phyloP scores from a whole-genome alignment of 106 monocot species.

The Allium sativum region DNA sequence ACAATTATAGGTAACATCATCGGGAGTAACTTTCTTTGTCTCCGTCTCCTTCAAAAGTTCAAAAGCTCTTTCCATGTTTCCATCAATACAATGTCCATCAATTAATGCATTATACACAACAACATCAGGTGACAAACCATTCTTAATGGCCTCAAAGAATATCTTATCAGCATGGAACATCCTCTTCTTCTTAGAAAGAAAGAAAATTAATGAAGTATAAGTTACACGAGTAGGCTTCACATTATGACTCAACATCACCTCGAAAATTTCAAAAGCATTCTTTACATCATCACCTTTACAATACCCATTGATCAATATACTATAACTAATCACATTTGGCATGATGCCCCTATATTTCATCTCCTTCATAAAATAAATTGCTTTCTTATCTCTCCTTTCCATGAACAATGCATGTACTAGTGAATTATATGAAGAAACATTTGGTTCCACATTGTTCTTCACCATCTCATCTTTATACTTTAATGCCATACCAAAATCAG shows the following conservation, averaged over 20 bases:
- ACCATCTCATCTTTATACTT: constrained; percentile 50
- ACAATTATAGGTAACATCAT: constrained; percentile 84
- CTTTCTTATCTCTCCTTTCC: constrained; percentile 42
- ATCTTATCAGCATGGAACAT: constrained; percentile 50
- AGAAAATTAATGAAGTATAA: constrained; percentile 64
- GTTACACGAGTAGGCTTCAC: constrained; percentile 57
- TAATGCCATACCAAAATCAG: constrained; percentile 43
- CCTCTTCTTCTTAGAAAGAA: constrained; percentile 40
- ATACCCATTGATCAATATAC: constrained; percentile 77
- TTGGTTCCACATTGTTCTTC: constrained; percentile 32
- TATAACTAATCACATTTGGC: constrained; percentile 60
- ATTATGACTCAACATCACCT: constrained; percentile 46
- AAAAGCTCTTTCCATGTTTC: constrained; percentile 55
- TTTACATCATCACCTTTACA: constrained; percentile 47
- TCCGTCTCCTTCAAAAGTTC: constrained; percentile 47
- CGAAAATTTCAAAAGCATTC: constrained; percentile 52
- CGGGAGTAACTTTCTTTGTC: constrained; percentile 36
- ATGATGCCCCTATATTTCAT: constrained; percentile 43
- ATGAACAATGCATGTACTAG: constrained; percentile 62
- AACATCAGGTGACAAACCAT: constrained; percentile 45
- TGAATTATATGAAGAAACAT: constrained; percentile 46
- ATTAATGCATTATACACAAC: constrained; percentile 85
- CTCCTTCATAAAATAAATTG: constrained; percentile 36
- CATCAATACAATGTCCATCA: constrained; percentile 49
- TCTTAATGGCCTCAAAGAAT: constrained; percentile 30